Evolutionary conservation across 345 rosid species (phyloP).

Genomic region (Populus euphratica): DNA sequence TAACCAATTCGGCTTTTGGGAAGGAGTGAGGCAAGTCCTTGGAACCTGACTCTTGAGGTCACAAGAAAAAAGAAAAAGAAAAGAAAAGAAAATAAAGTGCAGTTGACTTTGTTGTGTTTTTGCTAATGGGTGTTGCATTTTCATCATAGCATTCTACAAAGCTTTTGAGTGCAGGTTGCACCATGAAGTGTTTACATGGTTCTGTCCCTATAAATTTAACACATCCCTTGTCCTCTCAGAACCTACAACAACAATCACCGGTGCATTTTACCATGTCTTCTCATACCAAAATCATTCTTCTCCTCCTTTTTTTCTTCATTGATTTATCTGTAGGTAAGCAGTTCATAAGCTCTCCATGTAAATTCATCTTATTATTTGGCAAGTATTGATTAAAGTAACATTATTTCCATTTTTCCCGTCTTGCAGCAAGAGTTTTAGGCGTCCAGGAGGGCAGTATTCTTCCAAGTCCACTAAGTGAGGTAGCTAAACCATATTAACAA

Average conservation of each 20-base stretch:
- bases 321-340: conserved; percentile 23
- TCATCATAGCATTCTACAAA: conserved; percentile 16
- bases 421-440: conserved; percentile 20
- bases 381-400: neutral
- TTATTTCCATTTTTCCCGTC: neutral
- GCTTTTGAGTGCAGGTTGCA: conserved; percentile 31
- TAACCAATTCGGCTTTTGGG: neutral
- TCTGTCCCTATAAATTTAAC: conserved; percentile 31
- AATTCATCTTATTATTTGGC: neutral
- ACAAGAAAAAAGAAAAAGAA: neutral
- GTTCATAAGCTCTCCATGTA: neutral
- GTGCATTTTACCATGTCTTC: conserved; percentile 13
- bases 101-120: conserved; percentile 6
- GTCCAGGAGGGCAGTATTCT: conserved; percentile 1
- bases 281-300: conserved; percentile 15
- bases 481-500: neutral
- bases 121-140: conserved; percentile 23
- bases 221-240: neutral
- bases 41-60: neutral
- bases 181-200: conserved; percentile 11
- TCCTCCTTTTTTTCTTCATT: conserved; percentile 16
- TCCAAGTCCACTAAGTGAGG: conserved; percentile 17
- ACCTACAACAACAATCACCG: neutral
- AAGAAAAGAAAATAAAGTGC: conserved; percentile 3
- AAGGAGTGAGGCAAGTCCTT: neutral